Base-by-base conservation (phyloP, 129 eudicot species). In the Heracleum sosnowskyi region DNA sequence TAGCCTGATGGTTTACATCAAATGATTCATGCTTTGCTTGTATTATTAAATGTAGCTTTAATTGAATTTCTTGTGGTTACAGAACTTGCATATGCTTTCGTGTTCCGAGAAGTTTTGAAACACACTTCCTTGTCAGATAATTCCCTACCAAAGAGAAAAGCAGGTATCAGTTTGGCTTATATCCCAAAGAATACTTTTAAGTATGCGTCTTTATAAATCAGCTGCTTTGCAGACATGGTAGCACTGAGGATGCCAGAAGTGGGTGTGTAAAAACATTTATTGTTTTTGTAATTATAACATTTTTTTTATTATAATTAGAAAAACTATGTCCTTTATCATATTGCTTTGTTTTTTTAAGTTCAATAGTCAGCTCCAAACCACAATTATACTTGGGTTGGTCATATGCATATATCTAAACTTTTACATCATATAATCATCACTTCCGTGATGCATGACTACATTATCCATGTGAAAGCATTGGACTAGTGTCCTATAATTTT, bases 21-120 rank as follows among this genome's bases (percentile, higher is more conserved):
- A 47, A 22, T 69, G 68, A n/a, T 76, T 44, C 47, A 22, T 72
- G 16, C 33, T 57, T 75, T 80, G 15, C 47, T 53, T 51, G 36
- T 24, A 60, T 34, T 31, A 66, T 60, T 33, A 46, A 12, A 47
- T 24, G 57, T n/a, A 73, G 66, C 44, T 69, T 69, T 53, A 83
- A 74, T 63, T 2, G 37, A 40, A 66, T 26, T 60, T 29, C 31
- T 68, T 77, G 60, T 81, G 78, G 46, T 75, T 80, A 62, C 92
- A 94, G 98, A 91, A 78, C 82, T 82, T 81, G 96, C 98, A 72
- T 94, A 75, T 88, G 97, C 96, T 20, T 94, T 87, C 78, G 98
- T 94, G 64, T 94, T 83, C 78, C 96, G 96, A 39, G 98, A 94
- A 84, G 96, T 94, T 77, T 80, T 76, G 29, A 85, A 72, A 70